Evolutionary conservation across 345 rosid species (phyloP).

Genomic region (Gossypium herbaceum): DNA sequence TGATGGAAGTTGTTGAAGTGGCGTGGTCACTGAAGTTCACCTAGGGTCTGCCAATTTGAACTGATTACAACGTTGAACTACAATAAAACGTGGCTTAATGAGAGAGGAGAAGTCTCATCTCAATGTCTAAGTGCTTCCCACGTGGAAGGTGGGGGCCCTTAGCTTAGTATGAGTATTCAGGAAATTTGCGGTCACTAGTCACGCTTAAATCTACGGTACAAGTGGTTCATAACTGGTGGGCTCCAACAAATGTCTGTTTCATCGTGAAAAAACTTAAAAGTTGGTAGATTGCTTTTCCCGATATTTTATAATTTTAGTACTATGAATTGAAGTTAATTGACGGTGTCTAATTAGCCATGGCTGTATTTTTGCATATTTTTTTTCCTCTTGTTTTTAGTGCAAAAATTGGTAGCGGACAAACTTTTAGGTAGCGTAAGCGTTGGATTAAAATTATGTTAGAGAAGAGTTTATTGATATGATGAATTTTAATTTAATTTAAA

Average conservation of each 20-base stretch:
- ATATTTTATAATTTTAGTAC: background rate
- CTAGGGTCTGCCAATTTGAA: constrained; percentile 13
- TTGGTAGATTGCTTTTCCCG: background rate
- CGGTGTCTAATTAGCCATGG: background rate
- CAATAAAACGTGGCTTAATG: constrained; percentile 19
- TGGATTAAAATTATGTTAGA: too few relatives aligned
- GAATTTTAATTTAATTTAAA: too few relatives aligned
- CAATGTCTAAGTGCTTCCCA: background rate
- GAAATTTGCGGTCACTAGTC: background rate
- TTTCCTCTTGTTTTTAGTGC: too few relatives aligned
- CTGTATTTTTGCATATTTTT: background rate
- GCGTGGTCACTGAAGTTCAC: background rate
- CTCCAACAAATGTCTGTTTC: background rate
- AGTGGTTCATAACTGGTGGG: background rate
- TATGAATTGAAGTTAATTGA: background rate
- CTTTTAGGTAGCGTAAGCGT: too few relatives aligned
- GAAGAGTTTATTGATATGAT: too few relatives aligned
- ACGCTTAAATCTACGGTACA: background rate
- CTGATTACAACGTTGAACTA: background rate
- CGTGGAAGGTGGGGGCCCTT: constrained; percentile 20
- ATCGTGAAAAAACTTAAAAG: background rate
- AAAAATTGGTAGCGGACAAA: too few relatives aligned
- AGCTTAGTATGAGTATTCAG: background rate
- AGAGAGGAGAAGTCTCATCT: background rate
- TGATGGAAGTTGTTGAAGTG: background rate